phyloP scores from a whole-genome alignment of 306 rosid species.

The Geum urbanum region DNA sequence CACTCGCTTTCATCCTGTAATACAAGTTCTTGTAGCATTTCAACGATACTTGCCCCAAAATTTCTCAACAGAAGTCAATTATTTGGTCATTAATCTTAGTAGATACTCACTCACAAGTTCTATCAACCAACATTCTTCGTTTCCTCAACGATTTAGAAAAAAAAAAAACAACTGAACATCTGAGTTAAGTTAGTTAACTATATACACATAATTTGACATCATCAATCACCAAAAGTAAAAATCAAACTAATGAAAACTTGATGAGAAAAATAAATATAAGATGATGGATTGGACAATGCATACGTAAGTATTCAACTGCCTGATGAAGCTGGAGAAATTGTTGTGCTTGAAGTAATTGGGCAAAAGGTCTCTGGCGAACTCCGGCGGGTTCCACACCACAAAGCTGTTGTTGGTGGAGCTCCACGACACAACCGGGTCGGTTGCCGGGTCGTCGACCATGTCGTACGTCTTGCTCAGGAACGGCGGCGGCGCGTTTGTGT shows the following conservation, averaged over 20 bases:
- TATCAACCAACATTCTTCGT: too few relatives aligned
- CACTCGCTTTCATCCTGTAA: constrained; percentile 14
- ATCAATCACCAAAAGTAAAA: neutral
- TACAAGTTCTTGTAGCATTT: neutral
- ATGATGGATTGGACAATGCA: neutral
- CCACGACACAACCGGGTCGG: constrained; percentile 88
- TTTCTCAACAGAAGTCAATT: neutral
- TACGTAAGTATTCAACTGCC: constrained; percentile 97
- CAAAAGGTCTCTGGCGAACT: constrained; percentile 84
- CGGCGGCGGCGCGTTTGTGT: constrained; percentile 75
- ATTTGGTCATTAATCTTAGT: too few relatives aligned
- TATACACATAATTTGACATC: neutral
- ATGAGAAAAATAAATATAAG: too few relatives aligned
- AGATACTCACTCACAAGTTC: too few relatives aligned
- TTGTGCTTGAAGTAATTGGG: constrained; percentile 91
- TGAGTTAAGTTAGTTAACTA: too few relatives aligned
- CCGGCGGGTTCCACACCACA: constrained; percentile 98
- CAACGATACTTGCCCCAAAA: neutral
- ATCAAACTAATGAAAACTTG: too few relatives aligned
- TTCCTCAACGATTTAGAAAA: too few relatives aligned
- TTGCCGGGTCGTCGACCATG: constrained; percentile 85
- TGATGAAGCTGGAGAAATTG: constrained; percentile 88
- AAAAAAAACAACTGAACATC: too few relatives aligned
- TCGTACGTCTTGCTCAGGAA: constrained; percentile 92
- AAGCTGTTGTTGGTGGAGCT: constrained; percentile 86